Conservation (phyloP, 768 basidiomycete genomes). For the Pleurotus ostreatus region DNA sequence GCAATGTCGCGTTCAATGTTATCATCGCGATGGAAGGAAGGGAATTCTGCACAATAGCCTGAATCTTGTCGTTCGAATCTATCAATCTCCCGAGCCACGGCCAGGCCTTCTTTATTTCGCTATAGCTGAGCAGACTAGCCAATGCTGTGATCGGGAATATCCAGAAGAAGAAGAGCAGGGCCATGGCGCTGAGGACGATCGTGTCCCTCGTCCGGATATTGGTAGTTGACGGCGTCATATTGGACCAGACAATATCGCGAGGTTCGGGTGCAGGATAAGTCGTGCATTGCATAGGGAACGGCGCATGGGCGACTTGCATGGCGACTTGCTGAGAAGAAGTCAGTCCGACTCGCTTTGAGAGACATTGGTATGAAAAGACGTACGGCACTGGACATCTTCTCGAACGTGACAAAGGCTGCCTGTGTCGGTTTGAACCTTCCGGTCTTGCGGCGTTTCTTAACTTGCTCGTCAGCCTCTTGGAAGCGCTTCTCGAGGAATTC, state of each 20-base stretch:
- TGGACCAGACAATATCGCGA: slow-evolving; percentile 93
- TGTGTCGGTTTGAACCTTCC: slow-evolving; percentile 81
- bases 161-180: slow-evolving; percentile 85
- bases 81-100: slow-evolving; percentile 88
- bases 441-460: slow-evolving; percentile 64
- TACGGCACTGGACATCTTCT: slow-evolving; percentile 91
- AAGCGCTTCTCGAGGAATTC: slow-evolving; percentile 84
- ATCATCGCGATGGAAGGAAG: slow-evolving; percentile 90
- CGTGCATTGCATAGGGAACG: slow-evolving; percentile 57
- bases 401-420: slow-evolving; percentile 93
- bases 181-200: slow-evolving; percentile 67
- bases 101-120: slow-evolving; percentile 86
- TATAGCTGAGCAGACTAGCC: slow-evolving; percentile 84
- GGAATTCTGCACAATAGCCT: slow-evolving; percentile 91
- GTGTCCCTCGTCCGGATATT: slow-evolving; percentile 63
- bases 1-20: slow-evolving; percentile 81
- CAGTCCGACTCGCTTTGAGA: not conserved
- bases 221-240: slow-evolving; percentile 65
- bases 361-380: slow-evolving; percentile 21
- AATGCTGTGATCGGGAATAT: slow-evolving; percentile 85
- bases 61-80: slow-evolving; percentile 73
- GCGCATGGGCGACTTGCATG: slow-evolving; percentile 75
- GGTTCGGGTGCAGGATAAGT: slow-evolving; percentile 89
- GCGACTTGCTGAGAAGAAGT: slow-evolving; percentile 68
- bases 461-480: slow-evolving; percentile 76